A percentile compares a stretch with the other conserved stretches of the same genome.
Conservation (phyloP, 768 basidiomycete genomes). For the Leccinum boreale region DNA sequence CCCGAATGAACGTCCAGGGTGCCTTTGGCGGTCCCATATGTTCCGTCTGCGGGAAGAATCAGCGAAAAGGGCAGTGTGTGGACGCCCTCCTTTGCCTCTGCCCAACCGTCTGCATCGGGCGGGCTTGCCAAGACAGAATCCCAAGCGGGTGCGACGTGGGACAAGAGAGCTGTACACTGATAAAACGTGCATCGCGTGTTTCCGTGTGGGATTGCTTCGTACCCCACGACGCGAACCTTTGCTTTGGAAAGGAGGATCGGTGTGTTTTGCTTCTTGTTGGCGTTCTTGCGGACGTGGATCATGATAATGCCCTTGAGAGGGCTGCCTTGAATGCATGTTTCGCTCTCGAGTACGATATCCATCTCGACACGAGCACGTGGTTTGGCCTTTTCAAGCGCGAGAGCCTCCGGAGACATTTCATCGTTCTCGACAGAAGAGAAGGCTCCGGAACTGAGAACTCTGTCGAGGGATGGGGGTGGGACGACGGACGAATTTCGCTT, state of each 20-base stretch:
- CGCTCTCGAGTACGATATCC: constrained; percentile 73
- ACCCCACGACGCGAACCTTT: constrained; percentile 81
- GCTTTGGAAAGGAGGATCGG: constrained; percentile 66
- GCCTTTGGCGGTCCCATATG: constrained; percentile 58
- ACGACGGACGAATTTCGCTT: constrained; percentile 50
- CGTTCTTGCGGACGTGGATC: constrained; percentile 54
- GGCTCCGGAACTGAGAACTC: constrained; percentile 2
- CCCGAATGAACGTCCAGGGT: constrained; percentile 51
- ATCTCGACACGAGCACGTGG: constrained; percentile 74
- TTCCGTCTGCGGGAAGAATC: constrained; percentile 54
- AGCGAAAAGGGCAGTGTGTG: constrained; percentile 74
- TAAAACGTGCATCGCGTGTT: constrained; percentile 78
- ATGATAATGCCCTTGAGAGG: constrained; percentile 67
- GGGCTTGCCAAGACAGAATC: constrained; percentile 42
- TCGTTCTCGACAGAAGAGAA: constrained; percentile 6
- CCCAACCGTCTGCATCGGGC: constrained; percentile 60
- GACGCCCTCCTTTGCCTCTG: constrained; percentile 58
- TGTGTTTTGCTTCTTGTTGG: constrained; percentile 47
- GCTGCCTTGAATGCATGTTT: constrained; percentile 78
- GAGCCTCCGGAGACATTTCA: constrained; percentile 22
- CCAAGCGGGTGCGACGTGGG: constrained; percentile 45
- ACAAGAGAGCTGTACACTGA: constrained; percentile 59
- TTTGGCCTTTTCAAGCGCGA: constrained; percentile 69
- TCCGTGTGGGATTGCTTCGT: constrained; percentile 64
- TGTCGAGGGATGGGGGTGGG: constrained; percentile 21